Base-by-base conservation (phyloP, 1,284 basidiomycete species). In the Vanrija humicola region DNA sequence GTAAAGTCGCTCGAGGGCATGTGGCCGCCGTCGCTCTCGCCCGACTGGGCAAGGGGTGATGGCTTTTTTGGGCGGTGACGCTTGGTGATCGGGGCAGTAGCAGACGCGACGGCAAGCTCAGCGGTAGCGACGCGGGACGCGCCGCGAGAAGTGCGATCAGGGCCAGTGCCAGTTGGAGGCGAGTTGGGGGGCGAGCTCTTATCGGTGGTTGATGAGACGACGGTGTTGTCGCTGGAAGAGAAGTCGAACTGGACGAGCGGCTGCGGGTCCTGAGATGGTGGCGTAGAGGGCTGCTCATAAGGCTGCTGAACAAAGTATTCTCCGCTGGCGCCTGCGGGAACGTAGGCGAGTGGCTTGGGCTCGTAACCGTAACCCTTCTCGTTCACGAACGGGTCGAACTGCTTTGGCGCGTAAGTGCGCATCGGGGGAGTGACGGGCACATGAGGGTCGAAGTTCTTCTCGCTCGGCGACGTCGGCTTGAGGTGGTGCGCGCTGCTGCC, bases 61-160 rank as follows among this genome's bases (percentile, higher is more conserved):
- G 75, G 73, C 52, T 73, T 72, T 19, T 67, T 65, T 0, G 75
- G 73, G 52, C 67, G 64, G 58, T 73, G 70, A 39, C 70, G 62
- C 23, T 61, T 58, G 1, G 55, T 59, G 9, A 62, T 53, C 29
- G 69, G 68, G 9, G 61, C 63, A 16, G 52, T 28, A 0, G 63
- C 64, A 21, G 55, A 55, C 14, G 69, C 69, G 3, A 65, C 70
- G 6, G 72, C 66, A 18, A 53, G 55, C 40, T 73, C 69, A 10
- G 73, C 72, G 0, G 60, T 62, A 4, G 69, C 69, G 42, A 71
- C 60, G 8, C 70, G 58, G 5, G 65, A 61, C 5, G 60, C 58
- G 8, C 67, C 65, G 26, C 64, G 46, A 8, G 61, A 51, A 18
- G 52, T 50, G 52, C 53, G 48, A 45, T 56, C 38, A 28, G 43